Conservation (phyloP, 345 rosid genomes). For the Gossypium thurberi region DNA sequence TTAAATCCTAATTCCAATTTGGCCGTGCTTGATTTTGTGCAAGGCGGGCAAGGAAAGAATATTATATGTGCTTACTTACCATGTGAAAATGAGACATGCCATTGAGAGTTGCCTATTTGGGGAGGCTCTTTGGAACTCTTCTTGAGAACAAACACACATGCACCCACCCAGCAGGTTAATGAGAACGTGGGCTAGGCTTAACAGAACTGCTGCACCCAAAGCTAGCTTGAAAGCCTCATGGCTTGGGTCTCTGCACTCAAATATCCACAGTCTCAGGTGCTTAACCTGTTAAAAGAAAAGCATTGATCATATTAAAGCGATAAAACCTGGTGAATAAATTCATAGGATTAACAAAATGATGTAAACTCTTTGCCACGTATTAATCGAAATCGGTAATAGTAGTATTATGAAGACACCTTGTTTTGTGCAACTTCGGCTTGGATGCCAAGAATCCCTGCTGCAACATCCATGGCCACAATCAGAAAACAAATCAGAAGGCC, state of each 20-base stretch:
- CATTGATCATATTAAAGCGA: not conserved
- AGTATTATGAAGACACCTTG: constrained; percentile 30
- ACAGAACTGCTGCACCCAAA: constrained; percentile 58
- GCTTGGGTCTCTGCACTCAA: constrained; percentile 89
- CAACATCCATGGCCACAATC: constrained; percentile 72
- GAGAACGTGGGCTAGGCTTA: constrained; percentile 62
- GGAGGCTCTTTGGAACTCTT: constrained; percentile 69
- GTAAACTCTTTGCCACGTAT: not conserved
- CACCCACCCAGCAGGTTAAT: constrained; percentile 77
- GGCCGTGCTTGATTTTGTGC: not conserved
- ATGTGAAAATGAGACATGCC: constrained; percentile 67
- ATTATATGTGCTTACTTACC: constrained; percentile 36
- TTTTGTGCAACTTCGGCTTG: constrained; percentile 87
- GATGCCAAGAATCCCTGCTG: constrained; percentile 77
- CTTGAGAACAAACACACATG: constrained; percentile 76
- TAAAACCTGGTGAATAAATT: not conserved
- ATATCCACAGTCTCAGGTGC: constrained; percentile 78
- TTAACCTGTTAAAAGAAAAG: constrained; percentile 40
- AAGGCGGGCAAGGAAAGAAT: not conserved
- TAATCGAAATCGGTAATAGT: not conserved
- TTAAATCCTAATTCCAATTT: not conserved
- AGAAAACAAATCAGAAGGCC: constrained; percentile 68
- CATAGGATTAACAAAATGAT: not conserved
- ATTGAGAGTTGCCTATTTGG: constrained; percentile 62
- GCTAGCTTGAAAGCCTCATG: constrained; percentile 78